Conservation (phyloP, 2,329 filamentous ascomycete species). For the Fusarium ramigenum region DNA sequence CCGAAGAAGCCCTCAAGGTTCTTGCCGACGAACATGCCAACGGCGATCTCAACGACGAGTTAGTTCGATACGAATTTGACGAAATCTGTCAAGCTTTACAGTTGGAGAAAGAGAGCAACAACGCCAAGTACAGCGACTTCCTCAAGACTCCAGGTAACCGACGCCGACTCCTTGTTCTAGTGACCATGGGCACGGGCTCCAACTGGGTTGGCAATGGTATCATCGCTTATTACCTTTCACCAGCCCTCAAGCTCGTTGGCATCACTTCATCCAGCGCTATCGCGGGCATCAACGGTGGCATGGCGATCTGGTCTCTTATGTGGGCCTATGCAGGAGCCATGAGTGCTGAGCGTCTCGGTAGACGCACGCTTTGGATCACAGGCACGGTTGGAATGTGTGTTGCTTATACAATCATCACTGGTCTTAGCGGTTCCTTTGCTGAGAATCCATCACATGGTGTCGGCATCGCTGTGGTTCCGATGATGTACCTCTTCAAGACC, state of each 20-base stretch:
- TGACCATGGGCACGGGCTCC: conserved; percentile 70
- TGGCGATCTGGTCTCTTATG: conserved; percentile 29
- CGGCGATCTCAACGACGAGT: conserved; percentile 63
- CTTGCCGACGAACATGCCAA: conserved; percentile 69
- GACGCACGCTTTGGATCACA: conserved; percentile 25
- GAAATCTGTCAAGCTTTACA: conserved; percentile 71
- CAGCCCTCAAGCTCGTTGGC: conserved; percentile 51
- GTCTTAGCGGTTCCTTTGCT: neutral
- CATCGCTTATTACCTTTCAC: conserved; percentile 70
- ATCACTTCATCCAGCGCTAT: conserved; percentile 14
- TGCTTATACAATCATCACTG: conserved; percentile 17
- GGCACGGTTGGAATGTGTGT: conserved; percentile 15
- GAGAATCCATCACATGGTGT: conserved; percentile 16
- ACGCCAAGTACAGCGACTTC: conserved; percentile 66
- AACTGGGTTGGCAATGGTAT: conserved; percentile 73
- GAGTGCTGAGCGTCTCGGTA: conserved; percentile 19
- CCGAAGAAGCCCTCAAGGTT: conserved; percentile 59
- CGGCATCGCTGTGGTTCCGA: conserved; percentile 22
- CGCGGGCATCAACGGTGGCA: conserved; percentile 31
- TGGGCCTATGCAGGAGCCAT: conserved; percentile 21
- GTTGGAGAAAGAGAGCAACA: conserved; percentile 61
- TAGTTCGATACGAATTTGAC: conserved; percentile 70
- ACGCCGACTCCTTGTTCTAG: conserved; percentile 66
- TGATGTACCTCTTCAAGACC: conserved; percentile 30
- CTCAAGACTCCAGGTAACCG: conserved; percentile 70